Conservation (phyloP, 169 alveolate species). For the Miamiensis avidus region DNA sequence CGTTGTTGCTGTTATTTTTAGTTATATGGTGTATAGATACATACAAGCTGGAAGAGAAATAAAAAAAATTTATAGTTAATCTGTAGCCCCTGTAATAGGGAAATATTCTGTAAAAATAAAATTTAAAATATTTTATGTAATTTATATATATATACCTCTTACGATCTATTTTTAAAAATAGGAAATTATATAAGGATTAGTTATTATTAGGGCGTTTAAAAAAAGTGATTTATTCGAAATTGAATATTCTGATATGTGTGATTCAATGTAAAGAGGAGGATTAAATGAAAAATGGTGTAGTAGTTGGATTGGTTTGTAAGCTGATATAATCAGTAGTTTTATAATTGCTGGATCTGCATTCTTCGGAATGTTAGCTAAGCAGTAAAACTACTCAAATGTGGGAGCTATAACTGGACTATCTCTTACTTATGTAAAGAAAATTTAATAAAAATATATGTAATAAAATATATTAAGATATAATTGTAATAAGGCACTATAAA, state of each 20-base stretch:
- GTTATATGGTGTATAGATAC: neutral
- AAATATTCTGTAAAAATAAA: neutral
- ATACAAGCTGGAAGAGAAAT: neutral
- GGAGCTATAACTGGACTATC: neutral
- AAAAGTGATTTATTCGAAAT: neutral
- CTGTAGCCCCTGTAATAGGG: neutral
- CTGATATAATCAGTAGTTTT: neutral
- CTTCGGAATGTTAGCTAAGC: conserved; percentile 1
- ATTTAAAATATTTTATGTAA: too few relatives aligned
- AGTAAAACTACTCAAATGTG: neutral
- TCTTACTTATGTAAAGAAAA: neutral
- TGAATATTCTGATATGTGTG: neutral
- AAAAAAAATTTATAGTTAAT: too few relatives aligned
- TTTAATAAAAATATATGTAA: too few relatives aligned
- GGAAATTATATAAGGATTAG: neutral
- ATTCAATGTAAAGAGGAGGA: neutral
- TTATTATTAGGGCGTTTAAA: neutral
- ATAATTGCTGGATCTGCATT: neutral
- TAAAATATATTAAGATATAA: neutral
- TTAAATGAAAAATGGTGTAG: conserved; percentile 14
- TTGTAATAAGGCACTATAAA: conserved; percentile 2
- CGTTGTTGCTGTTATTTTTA: neutral
- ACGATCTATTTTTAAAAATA: neutral
- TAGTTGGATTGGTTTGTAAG: neutral
- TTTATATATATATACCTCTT: too few relatives aligned